Evolutionary conservation across 2,329 filamentous ascomycete species (phyloP).

Genomic region (Furcasterigmium furcatum): DNA sequence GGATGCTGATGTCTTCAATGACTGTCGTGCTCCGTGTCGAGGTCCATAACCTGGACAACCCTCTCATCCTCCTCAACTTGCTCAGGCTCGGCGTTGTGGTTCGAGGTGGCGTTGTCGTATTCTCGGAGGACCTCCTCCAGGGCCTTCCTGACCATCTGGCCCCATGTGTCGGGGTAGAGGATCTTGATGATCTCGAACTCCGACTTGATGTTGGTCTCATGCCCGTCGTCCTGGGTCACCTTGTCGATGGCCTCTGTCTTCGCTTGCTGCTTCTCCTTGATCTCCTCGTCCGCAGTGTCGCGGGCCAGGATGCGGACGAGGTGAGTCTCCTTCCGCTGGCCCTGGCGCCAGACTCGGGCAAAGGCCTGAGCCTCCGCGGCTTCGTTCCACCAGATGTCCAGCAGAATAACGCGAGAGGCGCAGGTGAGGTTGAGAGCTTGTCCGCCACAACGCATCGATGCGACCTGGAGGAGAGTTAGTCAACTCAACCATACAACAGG

Average conservation of each 20-base stretch:
- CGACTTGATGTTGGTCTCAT: slow-evolving; percentile 2
- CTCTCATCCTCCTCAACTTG: background rate
- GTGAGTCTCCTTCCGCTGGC: slow-evolving; percentile 57
- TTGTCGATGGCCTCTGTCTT: slow-evolving; percentile 47
- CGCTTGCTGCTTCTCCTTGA: slow-evolving; percentile 50
- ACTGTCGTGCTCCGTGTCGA: background rate
- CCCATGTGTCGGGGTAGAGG: background rate
- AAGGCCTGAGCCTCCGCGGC: slow-evolving; percentile 60
- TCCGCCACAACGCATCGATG: slow-evolving; percentile 28
- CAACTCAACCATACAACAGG: too few species aligned
- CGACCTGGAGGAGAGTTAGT: slow-evolving; percentile 22
- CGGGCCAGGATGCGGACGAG: slow-evolving; percentile 55
- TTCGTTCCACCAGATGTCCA: slow-evolving; percentile 62
- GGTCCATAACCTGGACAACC: background rate
- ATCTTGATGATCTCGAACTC: slow-evolving; percentile 2
- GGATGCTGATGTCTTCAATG: too few species aligned
- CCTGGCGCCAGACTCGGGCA: slow-evolving; percentile 59
- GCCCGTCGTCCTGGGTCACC: slow-evolving; percentile 24
- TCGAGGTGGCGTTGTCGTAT: background rate
- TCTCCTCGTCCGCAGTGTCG: slow-evolving; percentile 54
- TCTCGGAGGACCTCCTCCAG: background rate
- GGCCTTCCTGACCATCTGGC: background rate
- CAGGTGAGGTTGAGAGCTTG: slow-evolving; percentile 35
- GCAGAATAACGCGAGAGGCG: slow-evolving; percentile 50
- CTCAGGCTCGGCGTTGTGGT: background rate